Base-by-base conservation (phyloP, 106 monocot genomes). In the Cymbidium sinense region DNA sequence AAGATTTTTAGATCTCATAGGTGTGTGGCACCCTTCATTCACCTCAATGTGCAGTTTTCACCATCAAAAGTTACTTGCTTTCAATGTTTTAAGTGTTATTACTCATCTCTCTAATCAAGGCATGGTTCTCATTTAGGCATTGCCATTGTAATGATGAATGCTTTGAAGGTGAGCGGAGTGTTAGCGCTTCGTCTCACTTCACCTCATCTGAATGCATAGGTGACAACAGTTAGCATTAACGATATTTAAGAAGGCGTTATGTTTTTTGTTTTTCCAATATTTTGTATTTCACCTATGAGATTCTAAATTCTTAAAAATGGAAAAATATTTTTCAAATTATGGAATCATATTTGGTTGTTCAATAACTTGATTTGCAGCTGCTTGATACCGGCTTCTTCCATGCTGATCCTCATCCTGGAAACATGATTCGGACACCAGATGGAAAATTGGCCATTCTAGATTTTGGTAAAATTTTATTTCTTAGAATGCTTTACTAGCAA, bases 351-450 rank as follows among this genome's bases (percentile, higher is more conserved):
- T 51, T 64, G 36, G 81, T 78, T 28, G 51, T 70, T 76, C 43
- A 50, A 11, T 50, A 50, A 27, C 25, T 85, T 50, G 75, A 47
- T 73, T 79, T 84, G 55, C 90, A 99, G 99, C 84, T 99, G 61
- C 87, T 99, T 82, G 99, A 93, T 85, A 95, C 92, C 27, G 99
- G 99, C 19, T 99, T 99, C 84, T 99, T 99, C 78, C 99, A 99
- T 86, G 99, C 99, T 78, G 99, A 99, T 89, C 99, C 99, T 43
- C 99, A 99, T 88, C 99, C 99, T 79, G 99, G 99, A 67, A 99
- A 99, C 82, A 89, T 99, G 99, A 99, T 99, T 70, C 92, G 99
- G n/a, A 99, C 99, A 11, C 94, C 99, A 37, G 99, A 99, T 83
- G 99, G 99, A 73, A 99, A 99, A 61, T 76, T 99, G 62, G 99